Percentiles rank a stretch among this genome's conserved stretches.
These are phyloP conservation scores for Trichoderma polysporum DNA, from an alignment of 2,329 filamentous ascomycete species.

Conservation along the genomic window DNA sequence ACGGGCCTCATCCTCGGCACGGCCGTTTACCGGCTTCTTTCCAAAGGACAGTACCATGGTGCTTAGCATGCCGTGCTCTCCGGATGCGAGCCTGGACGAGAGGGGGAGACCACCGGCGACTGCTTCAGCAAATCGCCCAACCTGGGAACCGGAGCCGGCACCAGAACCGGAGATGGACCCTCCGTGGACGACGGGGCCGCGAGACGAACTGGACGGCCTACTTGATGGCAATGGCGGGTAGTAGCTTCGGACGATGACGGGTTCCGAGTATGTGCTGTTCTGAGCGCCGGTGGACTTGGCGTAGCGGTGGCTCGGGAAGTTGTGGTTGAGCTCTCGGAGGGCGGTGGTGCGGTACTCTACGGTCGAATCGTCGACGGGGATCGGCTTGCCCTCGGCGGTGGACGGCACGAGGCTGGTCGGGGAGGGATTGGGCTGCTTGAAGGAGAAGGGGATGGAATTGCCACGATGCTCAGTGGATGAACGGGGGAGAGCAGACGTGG, in stretches of 20 bases:
- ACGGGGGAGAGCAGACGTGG: constrained; percentile 28
- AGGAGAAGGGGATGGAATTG: constrained; percentile 47
- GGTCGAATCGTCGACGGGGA: constrained; percentile 56
- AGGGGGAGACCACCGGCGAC: constrained; percentile 37
- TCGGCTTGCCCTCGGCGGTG: constrained; percentile 56
- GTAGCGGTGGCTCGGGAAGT: constrained; percentile 58
- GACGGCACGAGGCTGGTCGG: constrained; percentile 55
- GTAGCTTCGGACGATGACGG: constrained; percentile 66
- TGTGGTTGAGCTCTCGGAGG: constrained; percentile 58
- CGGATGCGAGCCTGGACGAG: constrained; percentile 32
- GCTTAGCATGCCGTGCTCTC: constrained; percentile 42
- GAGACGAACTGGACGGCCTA: constrained; percentile 34
- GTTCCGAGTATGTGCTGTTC: constrained; percentile 61
- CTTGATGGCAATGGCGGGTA: constrained; percentile 44
- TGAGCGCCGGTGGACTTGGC: constrained; percentile 56
- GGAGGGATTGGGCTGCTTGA: constrained; percentile 50
- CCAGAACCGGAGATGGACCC: constrained; percentile 28
- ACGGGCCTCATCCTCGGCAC: constrained; percentile 41
- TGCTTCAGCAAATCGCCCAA: constrained; percentile 31
- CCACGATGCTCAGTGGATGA: constrained; percentile 31
- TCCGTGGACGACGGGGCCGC: constrained; percentile 33
- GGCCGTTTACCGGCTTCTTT: constrained; percentile 34
- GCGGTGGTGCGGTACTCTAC: constrained; percentile 59
- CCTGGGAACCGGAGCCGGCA: constrained; percentile 25
- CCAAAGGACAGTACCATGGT: constrained; percentile 46